Evolutionary conservation across 148 eudicot genomes (phyloP).

Genomic region (Fagopyrum tataricum): DNA sequence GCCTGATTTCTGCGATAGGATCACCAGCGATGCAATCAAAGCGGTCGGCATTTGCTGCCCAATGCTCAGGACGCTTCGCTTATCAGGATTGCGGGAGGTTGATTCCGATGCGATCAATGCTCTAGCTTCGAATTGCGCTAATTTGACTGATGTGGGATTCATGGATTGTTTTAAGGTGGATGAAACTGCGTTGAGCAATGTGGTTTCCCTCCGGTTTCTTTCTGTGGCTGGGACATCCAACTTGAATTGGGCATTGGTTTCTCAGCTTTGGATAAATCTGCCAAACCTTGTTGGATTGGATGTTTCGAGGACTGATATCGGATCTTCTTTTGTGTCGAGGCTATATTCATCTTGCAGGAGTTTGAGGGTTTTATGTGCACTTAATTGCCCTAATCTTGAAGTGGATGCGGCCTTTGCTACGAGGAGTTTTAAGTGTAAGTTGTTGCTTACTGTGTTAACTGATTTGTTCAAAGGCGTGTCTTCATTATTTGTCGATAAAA

Average conservation of each 20-base stretch:
- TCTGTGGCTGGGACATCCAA: conserved; percentile 78
- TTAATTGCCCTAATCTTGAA: conserved; percentile 65
- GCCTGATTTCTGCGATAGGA: conserved; percentile 76
- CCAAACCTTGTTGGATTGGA: conserved; percentile 71
- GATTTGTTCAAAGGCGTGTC: conserved; percentile 58
- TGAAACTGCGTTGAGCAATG: conserved; percentile 63
- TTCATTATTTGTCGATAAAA: conserved; percentile 51
- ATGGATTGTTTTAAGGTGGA: conserved; percentile 82
- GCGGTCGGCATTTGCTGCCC: conserved; percentile 75
- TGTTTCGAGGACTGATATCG: conserved; percentile 79
- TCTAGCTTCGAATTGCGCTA: conserved; percentile 48
- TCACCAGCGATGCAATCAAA: conserved; percentile 68
- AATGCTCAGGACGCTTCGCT: conserved; percentile 39
- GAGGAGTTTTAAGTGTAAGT: conserved; percentile 48
- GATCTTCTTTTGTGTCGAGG: conserved; percentile 43
- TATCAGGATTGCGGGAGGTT: conserved; percentile 74
- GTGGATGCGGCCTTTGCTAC: conserved; percentile 40
- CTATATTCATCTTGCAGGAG: conserved; percentile 34
- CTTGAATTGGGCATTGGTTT: conserved; percentile 68
- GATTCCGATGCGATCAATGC: conserved; percentile 65
- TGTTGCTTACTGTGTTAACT: conserved; percentile 47
- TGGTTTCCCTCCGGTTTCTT: conserved; percentile 51
- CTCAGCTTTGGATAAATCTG: conserved; percentile 56
- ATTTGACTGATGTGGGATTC: conserved; percentile 69
- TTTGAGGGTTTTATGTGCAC: conserved; percentile 76